phyloP scores from a whole-genome alignment of 805 yeast species.

The Lipomyces sp. region DNA sequence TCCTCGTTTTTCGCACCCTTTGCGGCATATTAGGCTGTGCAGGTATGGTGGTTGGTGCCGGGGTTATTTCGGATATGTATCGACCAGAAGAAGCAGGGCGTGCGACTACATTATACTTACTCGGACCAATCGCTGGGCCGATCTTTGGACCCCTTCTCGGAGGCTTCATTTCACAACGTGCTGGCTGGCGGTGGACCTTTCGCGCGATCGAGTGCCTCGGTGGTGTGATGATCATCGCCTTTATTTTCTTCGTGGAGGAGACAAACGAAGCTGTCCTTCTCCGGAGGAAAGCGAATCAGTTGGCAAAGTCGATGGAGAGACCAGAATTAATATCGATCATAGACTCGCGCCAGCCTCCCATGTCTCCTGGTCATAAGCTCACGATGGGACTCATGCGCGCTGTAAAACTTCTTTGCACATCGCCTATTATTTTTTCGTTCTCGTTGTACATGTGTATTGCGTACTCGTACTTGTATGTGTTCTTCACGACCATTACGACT shows the following conservation, averaged over 20 bases:
- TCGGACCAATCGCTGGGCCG: conserved; percentile 47
- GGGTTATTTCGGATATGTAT: conserved; percentile 35
- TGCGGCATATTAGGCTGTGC: conserved; percentile 35
- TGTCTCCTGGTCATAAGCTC: conserved; percentile 40
- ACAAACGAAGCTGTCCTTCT: conserved; percentile 84
- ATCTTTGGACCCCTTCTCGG: conserved; percentile 65
- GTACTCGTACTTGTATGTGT: conserved; percentile 48
- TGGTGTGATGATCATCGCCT: conserved; percentile 22
- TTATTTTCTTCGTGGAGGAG: conserved; percentile 64
- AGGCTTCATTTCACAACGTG: conserved; percentile 62
- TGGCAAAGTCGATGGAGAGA: conserved; percentile 7
- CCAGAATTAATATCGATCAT: conserved; percentile 47
- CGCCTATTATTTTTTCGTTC: conserved; percentile 28
- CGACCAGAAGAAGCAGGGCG: conserved; percentile 27
- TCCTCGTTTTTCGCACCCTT: conserved; percentile 30
- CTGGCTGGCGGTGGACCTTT: conserved; percentile 75
- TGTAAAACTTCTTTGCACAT: conserved; percentile 44
- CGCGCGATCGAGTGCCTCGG: conserved; percentile 53
- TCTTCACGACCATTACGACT: conserved; percentile 63
- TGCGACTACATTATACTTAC: conserved; percentile 27
- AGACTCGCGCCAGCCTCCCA: conserved; percentile 58
- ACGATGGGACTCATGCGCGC: conserved; percentile 43
- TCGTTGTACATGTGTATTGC: conserved; percentile 35
- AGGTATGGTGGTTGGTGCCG: conserved; percentile 36
- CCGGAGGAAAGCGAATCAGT: conserved; percentile 26